Evolutionary conservation across 306 rosid species (phyloP), one percentile per base, ranked within the genome.

Genomic region (Sindora glabra): DNA sequence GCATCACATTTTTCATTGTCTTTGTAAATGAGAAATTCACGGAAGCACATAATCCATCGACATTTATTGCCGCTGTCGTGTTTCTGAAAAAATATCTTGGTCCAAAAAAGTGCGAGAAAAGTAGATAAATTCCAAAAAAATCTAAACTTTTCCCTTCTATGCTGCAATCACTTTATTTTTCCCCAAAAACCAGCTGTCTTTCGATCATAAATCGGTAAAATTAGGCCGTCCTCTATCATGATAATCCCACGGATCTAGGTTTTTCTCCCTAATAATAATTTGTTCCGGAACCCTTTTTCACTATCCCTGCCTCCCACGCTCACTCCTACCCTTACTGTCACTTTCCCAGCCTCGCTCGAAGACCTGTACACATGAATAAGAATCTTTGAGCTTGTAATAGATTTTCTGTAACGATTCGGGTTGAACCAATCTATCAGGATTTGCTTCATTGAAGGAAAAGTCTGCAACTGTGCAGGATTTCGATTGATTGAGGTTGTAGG

Each of bases 401-500:
- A 10, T 49, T 22, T 24, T 46, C 59, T 25, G 42, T 34, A 22
- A 27, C 26, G 56, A 17, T 63, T 50, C 26, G 6, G 17, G 8
- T 17, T 62, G 25, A 47, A 57, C 67, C 68, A 64, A 67, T n/a
- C n/a, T n/a, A n/a, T 71, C 59, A 11, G 49, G 19, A 48, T 18
- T 63, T 56, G 13, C 15, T n/a, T 42, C 37, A 10, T 30, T 3
- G 33, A 3, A 30, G 7, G 17, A 34, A 73, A 78, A 78, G 79
- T 14, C 65, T 56, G 38, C 23, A 23, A 33, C 65, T 67, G 33
- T 61, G 22, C 11, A 5, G 58, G 55, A 48, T 54, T 77, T 3
- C 14, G 24, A 2, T 10, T 25, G 42, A 60, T 34, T 15, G 13
- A 8, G 27, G 55, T 48, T 55, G 49, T 24, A 17, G 9, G 37